Base-by-base conservation (phyloP, 148 eudicot species). In the Pharnaceum exiguum region DNA sequence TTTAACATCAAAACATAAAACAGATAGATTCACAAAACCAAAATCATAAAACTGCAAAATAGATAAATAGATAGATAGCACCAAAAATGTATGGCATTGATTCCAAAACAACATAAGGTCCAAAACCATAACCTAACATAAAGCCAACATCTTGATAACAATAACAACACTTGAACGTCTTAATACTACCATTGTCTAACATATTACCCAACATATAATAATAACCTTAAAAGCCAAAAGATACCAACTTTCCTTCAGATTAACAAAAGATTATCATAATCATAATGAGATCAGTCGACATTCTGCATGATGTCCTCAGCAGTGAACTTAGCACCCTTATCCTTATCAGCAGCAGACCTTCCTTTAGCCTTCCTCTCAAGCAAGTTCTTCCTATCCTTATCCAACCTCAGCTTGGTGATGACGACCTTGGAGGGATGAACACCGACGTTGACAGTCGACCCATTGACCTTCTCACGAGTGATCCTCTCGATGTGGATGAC, bases 381-480 rank as follows among this genome's bases (percentile, higher is more conserved):
- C 21, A 85, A 60, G 0, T 71, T 52, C 66, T 82, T 85, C 6
- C 93, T 46, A 26, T 85, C 91, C 71, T 82, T 85, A 8, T 85
- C 91, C 5, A 85, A 63, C 49, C 78, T 67, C 19, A 85, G 81
- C 75, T 82, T 85, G 2, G 87, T 85, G 24, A 85, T 60, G 4
- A 85, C 84, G 1, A 74, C 80, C 68, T 85, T 85, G 0, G 86
- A 81, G 0, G 90, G 86, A 13, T 84, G 78, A 11, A 84, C 60
- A 1, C 91, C 91, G 10, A 85, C 91, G 15, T 85, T 85, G 6
- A 85, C 91, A 0, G 91, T 79, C 1, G 84, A 79, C 0, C 91
- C 91, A 36, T 85, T 85, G 0, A 85, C 91, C 68, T 85, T 85
- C 78, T 85, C 93, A 0, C 93, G 79, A 4, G 93, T 85, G 11